Evolutionary conservation across 2,329 filamentous ascomycete genomes (phyloP), one percentile per base, ranked within the genome.

Genomic region (Kalmusia sp.): DNA sequence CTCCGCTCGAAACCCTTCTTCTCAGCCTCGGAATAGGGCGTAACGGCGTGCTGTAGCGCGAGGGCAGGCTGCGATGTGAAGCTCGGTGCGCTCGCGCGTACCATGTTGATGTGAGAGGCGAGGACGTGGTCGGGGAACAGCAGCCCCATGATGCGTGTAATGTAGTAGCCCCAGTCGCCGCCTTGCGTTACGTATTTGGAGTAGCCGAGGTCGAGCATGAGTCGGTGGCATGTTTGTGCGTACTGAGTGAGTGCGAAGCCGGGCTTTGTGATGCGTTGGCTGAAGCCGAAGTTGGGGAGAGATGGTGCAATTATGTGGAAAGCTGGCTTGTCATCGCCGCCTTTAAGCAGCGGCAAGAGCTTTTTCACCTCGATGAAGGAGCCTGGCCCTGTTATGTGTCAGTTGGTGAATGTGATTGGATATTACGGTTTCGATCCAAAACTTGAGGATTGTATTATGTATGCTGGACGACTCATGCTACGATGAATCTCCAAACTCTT

Each of bases 191-290:
- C 62, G 44, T 73, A 90, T 73, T 84, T 76, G 2, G 79, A 59
- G 65, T 89, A 92, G 0, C 87, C 87, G 2, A 92, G 79, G 11
- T 81, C 79, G 6, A 83, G 72, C 89, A 92, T 92, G 7, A 92
- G 74, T 51, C 85, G 86, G 69, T 92, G 84, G 58, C 84, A 77
- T 0, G 81, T 80, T 68, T 91, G 85, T 2, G 86, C 85, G 61
- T 88, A 87, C 58, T 88, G 83, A 17, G 77, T 76, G 14, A 84
- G 63, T 2, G 78, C 80, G 54, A 89, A 89, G 0, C 86, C 85
- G 51, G 76, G 77, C 69, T 84, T 78, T 45, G 73, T 74, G 14
- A 81, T 71, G 2, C 72, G 75, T 21, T 77, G 71, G n/a, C 77
- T 81, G 71, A 84, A 85, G 34, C 79, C 82, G 57, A 81, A 85